Evolutionary conservation across 2,329 filamentous ascomycete species (phyloP).

Genomic region (Dichotomopilus funicola): DNA sequence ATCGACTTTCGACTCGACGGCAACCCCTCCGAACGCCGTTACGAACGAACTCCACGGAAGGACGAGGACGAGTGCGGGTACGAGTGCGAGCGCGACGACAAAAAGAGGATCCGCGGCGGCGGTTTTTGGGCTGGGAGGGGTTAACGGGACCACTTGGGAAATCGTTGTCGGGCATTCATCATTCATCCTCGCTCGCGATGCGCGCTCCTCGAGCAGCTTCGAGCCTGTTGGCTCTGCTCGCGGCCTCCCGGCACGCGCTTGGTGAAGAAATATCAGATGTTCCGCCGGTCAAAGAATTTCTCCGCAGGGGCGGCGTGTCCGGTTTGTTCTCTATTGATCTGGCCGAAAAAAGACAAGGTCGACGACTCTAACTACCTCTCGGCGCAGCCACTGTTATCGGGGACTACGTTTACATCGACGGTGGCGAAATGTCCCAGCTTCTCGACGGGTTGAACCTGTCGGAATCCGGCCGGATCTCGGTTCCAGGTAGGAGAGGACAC

Average conservation of each 20-base stretch:
- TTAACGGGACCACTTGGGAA: too few species aligned
- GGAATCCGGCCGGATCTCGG: background rate
- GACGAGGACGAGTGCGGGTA: too few species aligned
- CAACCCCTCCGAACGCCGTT: too few species aligned
- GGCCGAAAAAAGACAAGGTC: background rate
- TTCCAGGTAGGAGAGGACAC: background rate
- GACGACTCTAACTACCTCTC: too few species aligned
- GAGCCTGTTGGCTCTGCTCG: constrained; percentile 1
- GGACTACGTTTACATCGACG: constrained; percentile 20
- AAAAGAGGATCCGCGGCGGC: too few species aligned
- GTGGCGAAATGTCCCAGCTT: constrained; percentile 16
- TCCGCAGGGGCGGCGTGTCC: constrained; percentile 4
- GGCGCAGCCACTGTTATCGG: constrained; percentile 14
- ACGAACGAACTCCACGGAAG: too few species aligned
- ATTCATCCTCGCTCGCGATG: background rate
- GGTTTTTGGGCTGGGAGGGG: too few species aligned
- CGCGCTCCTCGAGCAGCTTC: background rate
- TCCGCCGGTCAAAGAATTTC: constrained; percentile 7
- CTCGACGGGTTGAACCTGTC: background rate
- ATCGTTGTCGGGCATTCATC: too few species aligned
- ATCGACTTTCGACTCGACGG: too few species aligned
- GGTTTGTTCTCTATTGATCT: constrained; percentile 1
- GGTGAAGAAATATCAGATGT: constrained; percentile 3
- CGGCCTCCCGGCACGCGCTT: background rate
- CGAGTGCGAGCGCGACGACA: too few species aligned